Evolutionary conservation across 2,329 filamentous ascomycete species (phyloP).

Genomic region (Aspergillus ibericus): DNA sequence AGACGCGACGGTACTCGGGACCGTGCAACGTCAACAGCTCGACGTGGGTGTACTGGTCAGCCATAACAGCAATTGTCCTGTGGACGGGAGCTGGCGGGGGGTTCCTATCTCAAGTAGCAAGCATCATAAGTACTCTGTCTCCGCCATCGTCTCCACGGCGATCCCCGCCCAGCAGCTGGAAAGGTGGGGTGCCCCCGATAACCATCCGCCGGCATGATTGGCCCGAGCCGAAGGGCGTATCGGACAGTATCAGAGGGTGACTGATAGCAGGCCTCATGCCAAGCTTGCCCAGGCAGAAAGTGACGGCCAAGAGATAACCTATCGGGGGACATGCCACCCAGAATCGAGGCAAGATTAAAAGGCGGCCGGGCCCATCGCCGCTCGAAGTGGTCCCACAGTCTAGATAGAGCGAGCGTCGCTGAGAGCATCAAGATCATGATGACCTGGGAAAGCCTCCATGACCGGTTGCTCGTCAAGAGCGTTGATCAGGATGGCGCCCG

Average conservation of each 20-base stretch:
- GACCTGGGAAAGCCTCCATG: conserved; percentile 8
- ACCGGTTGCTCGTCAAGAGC: conserved; percentile 19
- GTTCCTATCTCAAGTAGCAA: no score
- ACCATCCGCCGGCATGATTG: not conserved
- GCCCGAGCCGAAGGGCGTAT: not conserved
- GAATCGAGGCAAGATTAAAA: not conserved
- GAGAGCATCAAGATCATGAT: not conserved
- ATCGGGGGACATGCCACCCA: not conserved
- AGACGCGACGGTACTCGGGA: conserved; percentile 47
- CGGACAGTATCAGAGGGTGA: no score
- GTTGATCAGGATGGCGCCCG: conserved; percentile 17
- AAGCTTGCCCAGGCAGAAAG: not conserved
- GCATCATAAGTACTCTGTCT: no score
- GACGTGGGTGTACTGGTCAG: conserved; percentile 36
- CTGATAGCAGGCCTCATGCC: not conserved
- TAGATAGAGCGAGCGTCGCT: not conserved
- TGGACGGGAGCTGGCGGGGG: no score
- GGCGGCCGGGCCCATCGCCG: not conserved
- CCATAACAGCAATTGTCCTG: not conserved
- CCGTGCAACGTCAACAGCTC: conserved; percentile 49
- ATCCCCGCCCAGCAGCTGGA: no score
- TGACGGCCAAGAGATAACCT: not conserved
- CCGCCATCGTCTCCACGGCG: not conserved
- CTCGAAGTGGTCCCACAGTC: not conserved
- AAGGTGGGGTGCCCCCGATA: no score